These are phyloP conservation scores for Penicillium paradoxum DNA, from an alignment of 495 filamentous ascomycete genomes.

Conservation along the genomic window DNA sequence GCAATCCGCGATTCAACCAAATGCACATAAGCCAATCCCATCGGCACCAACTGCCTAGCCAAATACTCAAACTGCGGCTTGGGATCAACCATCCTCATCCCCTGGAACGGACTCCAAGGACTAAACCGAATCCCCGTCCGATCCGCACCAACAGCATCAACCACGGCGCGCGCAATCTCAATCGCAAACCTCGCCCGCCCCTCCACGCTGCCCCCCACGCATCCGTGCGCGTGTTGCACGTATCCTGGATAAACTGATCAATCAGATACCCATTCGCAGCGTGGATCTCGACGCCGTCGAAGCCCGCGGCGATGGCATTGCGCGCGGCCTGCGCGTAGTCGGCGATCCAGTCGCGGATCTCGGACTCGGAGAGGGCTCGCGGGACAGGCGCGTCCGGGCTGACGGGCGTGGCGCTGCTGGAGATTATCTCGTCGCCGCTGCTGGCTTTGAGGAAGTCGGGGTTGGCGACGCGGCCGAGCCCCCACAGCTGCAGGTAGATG, in stretches of 20 bases:
- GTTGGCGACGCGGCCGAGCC: slow-evolving; percentile 55
- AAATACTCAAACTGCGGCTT: slow-evolving; percentile 59
- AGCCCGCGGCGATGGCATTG: slow-evolving; percentile 63
- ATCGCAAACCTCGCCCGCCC: slow-evolving; percentile 61
- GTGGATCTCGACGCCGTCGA: slow-evolving; percentile 75
- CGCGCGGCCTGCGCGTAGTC: slow-evolving; percentile 57
- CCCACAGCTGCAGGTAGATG: slow-evolving; percentile 67
- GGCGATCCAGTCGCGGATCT: slow-evolving; percentile 52
- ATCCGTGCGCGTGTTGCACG: slow-evolving; percentile 59
- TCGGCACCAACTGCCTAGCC: slow-evolving; percentile 43
- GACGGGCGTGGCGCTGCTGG: slow-evolving; percentile 45
- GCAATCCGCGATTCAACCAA: slow-evolving; percentile 51
- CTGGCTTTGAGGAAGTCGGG: slow-evolving; percentile 24
- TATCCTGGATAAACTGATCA: slow-evolving; percentile 68
- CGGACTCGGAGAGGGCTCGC: slow-evolving; percentile 45
- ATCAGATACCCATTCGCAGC: slow-evolving; percentile 70
- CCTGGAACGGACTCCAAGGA: slow-evolving; percentile 62
- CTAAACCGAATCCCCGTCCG: slow-evolving; percentile 58
- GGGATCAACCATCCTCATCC: slow-evolving; percentile 62
- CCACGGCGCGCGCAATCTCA: slow-evolving; percentile 60
- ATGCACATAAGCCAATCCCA: slow-evolving; percentile 64
- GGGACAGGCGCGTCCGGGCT: slow-evolving; percentile 36
- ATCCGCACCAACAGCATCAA: slow-evolving; percentile 59
- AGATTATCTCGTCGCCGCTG: slow-evolving; percentile 40
- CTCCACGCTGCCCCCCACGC: slow-evolving; percentile 64